Conservation (phyloP, 495 filamentous ascomycete species). For the Lasiosphaeria hispida region DNA sequence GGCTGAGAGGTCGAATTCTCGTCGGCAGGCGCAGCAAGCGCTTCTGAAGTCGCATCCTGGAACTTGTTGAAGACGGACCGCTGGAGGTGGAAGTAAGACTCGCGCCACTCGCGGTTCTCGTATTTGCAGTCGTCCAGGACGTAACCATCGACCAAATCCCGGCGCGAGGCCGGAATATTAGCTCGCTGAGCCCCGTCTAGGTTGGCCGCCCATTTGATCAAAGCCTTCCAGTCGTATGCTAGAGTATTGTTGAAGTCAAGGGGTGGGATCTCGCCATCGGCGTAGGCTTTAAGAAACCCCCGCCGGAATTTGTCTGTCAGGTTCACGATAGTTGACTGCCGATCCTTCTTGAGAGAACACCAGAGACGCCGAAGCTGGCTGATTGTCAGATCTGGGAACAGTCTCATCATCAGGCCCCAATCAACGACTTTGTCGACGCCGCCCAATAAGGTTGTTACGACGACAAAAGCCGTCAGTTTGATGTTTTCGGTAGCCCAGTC, state of each 20-base stretch:
- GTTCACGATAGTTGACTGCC: slow-evolving; percentile 60
- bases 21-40: slow-evolving; percentile 26
- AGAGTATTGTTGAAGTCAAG: slow-evolving; percentile 71
- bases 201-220: slow-evolving; percentile 67
- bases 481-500: slow-evolving; percentile 42
- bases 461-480: slow-evolving; percentile 68
- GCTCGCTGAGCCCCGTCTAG: slow-evolving; percentile 38
- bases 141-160: slow-evolving; percentile 30
- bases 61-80: slow-evolving; percentile 46
- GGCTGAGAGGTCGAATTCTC: neutral
- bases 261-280: slow-evolving; percentile 59
- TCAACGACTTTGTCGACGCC: slow-evolving; percentile 67
- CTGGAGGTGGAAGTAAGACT: slow-evolving; percentile 41
- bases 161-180: slow-evolving; percentile 37
- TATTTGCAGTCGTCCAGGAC: slow-evolving; percentile 29
- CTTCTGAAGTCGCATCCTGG: slow-evolving; percentile 40
- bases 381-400: slow-evolving; percentile 60
- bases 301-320: slow-evolving; percentile 76
- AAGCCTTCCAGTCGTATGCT: slow-evolving; percentile 70
- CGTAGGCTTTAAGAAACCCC: slow-evolving; percentile 73
- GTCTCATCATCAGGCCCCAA: slow-evolving; percentile 66
- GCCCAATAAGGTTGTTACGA: slow-evolving; percentile 69
- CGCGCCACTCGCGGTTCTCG: slow-evolving; percentile 45
- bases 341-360: slow-evolving; percentile 54
- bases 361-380: slow-evolving; percentile 60